phyloP scores from a whole-genome alignment of 345 rosid genomes.

The Abelmoschus esculentus region DNA sequence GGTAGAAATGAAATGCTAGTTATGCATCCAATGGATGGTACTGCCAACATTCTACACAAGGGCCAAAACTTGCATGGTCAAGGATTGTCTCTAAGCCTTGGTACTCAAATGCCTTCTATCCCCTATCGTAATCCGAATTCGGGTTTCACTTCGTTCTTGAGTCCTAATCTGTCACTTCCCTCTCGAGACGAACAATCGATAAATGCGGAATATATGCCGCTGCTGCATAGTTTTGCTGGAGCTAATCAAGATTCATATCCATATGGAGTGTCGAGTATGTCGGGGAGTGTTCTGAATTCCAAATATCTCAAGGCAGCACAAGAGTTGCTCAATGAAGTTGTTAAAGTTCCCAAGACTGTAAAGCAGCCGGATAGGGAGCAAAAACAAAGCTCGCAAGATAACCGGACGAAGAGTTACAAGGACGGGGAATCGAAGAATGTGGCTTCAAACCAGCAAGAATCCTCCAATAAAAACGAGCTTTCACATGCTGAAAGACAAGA shows the following conservation, averaged over 20 bases:
- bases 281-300: slow-evolving; percentile 62
- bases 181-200: slow-evolving; percentile 50
- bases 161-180: slow-evolving; percentile 36
- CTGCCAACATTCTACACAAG: slow-evolving; percentile 33
- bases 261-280: slow-evolving; percentile 42
- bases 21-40: slow-evolving; percentile 45
- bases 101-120: slow-evolving; percentile 59
- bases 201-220: slow-evolving; percentile 35
- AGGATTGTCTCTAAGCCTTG: slow-evolving; percentile 69
- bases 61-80: slow-evolving; percentile 63
- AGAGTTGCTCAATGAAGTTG: slow-evolving; percentile 85
- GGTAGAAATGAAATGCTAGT: slow-evolving; percentile 51
- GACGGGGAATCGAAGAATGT: slow-evolving; percentile 42
- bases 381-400: slow-evolving; percentile 33
- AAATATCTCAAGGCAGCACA: slow-evolving; percentile 87
- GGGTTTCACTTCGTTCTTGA: slow-evolving; percentile 47
- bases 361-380: slow-evolving; percentile 58
- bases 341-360: slow-evolving; percentile 74
- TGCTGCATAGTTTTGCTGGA: slow-evolving; percentile 28
- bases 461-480: slow-evolving; percentile 42
- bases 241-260: slow-evolving; percentile 40
- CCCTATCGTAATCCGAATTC: slow-evolving; percentile 32
- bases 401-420: slow-evolving; percentile 34
- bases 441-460: slow-evolving; percentile 27
- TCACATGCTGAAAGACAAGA: slow-evolving; percentile 82